Conservation (phyloP, 192 early-diverging fungal species). For the Funneliformis mosseae region DNA sequence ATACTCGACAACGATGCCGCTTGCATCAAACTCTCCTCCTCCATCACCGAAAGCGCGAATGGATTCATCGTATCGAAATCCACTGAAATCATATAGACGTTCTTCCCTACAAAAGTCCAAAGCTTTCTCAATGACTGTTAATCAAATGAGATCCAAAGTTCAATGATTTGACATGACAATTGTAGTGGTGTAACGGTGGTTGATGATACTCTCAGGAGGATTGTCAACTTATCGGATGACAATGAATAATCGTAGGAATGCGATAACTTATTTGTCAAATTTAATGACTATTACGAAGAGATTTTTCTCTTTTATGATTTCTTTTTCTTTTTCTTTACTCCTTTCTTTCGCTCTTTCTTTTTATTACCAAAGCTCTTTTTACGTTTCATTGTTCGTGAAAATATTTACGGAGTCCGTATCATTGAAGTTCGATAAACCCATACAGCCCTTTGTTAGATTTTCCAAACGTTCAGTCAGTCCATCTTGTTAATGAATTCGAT, state of each 20-base stretch:
- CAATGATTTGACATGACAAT: background rate
- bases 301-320: background rate
- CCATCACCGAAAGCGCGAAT: background rate
- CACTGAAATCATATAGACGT: background rate
- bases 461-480: background rate
- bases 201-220: background rate
- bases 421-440: background rate
- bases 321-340: background rate
- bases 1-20: conserved; percentile 42
- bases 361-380: background rate
- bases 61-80: background rate
- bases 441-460: background rate
- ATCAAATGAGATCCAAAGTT: background rate
- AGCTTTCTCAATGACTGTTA: background rate
- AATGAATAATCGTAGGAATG: background rate
- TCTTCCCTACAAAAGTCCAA: background rate
- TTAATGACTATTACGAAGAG: background rate
- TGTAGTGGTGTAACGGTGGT: too few species aligned
- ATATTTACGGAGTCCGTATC: background rate
- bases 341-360: background rate
- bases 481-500: too few species aligned
- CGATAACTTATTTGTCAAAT: background rate
- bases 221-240: background rate
- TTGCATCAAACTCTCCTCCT: conserved; percentile 32
- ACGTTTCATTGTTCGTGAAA: background rate